These are phyloP conservation scores for Sugiyamaella neomexicana DNA, from an alignment of 1,139 yeast genomes.

Conservation along the genomic window DNA sequence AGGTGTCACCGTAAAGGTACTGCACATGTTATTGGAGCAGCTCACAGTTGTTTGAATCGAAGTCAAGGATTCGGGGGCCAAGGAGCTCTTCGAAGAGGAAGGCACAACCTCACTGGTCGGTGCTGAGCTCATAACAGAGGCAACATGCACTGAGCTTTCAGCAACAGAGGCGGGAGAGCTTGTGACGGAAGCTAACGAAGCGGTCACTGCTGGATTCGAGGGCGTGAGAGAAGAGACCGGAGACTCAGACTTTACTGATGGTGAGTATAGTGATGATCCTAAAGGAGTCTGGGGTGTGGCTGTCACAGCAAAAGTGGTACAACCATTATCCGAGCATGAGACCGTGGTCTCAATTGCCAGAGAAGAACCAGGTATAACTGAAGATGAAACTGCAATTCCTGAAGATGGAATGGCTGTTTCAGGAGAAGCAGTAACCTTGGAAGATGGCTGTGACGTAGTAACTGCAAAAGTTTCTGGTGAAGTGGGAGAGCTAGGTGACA, in stretches of 20 bases:
- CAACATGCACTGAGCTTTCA: background rate
- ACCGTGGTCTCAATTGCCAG: background rate
- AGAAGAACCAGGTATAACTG: background rate
- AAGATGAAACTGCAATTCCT: background rate
- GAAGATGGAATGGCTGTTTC: background rate
- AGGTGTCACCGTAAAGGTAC: background rate
- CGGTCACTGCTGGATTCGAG: too few relatives aligned
- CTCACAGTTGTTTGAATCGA: background rate
- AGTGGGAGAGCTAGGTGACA: background rate
- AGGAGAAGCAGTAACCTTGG: background rate
- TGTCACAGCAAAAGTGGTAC: background rate
- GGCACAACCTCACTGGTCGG: background rate
- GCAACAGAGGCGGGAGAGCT: background rate
- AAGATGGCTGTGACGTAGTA: background rate
- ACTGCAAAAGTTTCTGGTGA: background rate
- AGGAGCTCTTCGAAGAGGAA: too few relatives aligned
- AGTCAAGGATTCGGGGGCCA: background rate
- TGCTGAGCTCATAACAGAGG: background rate
- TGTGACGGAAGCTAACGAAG: background rate
- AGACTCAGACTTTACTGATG: background rate
- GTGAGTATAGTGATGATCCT: background rate
- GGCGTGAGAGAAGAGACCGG: too few relatives aligned
- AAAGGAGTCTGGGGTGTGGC: background rate
- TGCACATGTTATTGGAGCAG: constrained; percentile 2
- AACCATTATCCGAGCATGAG: background rate